Base-by-base conservation (phyloP, 495 filamentous ascomycete genomes). In the Trichocladium antarcticum region DNA sequence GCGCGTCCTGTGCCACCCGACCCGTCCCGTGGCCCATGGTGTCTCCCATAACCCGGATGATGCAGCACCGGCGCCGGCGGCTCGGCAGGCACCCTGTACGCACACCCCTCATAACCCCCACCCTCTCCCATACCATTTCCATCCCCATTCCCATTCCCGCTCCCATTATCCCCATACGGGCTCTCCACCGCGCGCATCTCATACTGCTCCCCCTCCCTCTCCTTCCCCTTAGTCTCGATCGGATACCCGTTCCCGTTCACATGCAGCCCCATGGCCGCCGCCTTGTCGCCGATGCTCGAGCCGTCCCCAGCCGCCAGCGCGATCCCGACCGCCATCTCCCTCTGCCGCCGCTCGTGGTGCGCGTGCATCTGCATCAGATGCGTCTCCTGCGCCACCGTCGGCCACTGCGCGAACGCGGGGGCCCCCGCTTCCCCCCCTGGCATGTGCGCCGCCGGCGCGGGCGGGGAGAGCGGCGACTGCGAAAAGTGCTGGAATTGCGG, bases 141-240 rank as follows among this genome's bases (percentile, higher is more conserved):
- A 8, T 42, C 29, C 12, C 15, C 24, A 8, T 29, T 43, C 2
- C 43, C 50, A 22, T 45, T 51, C 9, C 38, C 46, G 16, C n/a
- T n/a, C n/a, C n/a, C n/a, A n/a, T n/a, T n/a, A n/a, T n/a, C n/a
- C n/a, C n/a, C n/a, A n/a, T 60, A 62, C 11, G 61, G 61, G 37
- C 57, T 60, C 34, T 65, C 60, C 1, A 66, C 58, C 46, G 58
- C 50, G 34, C 56, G 51, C 61, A 67, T 57, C 46, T 64, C 61
- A 41, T 64, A 64, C 31, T 45, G 37, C 42, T 60, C 61, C 15
- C 51, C 65, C 21, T 60, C 63, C 8, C 57, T 49, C 17, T 58
- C 56, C 56, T 68, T 66, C 22, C 60, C 65, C 53, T 65, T 63
- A 29, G 38, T 37, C n/a, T 60, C 58, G 6, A 39, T 34, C 4